Evolutionary conservation across 1,284 basidiomycete species (phyloP).

Genomic region (Ganoderma sp.): DNA sequence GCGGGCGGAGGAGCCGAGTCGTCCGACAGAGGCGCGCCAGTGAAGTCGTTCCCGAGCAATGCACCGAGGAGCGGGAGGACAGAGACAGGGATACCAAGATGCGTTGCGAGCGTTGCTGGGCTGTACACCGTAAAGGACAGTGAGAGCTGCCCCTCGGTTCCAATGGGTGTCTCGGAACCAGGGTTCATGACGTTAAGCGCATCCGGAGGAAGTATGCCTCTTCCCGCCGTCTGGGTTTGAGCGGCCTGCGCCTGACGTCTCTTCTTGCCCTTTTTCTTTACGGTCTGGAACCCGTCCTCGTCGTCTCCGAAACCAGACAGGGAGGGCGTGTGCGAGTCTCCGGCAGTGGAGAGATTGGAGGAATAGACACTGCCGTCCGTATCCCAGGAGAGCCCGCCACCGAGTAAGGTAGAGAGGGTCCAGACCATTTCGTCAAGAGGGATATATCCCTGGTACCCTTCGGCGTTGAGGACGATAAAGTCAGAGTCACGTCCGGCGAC

Average conservation of each 20-base stretch:
- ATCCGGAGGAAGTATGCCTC: conserved; percentile 63
- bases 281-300: conserved; percentile 67
- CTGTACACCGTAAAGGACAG: conserved; percentile 66
- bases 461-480: conserved; percentile 78
- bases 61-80: conserved; percentile 86
- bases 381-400: conserved; percentile 16
- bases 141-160: conserved; percentile 41
- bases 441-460: conserved; percentile 78
- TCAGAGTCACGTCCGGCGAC: conserved; percentile 85
- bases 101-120: conserved; percentile 57
- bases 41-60: conserved; percentile 86
- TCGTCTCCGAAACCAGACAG: conserved; percentile 34
- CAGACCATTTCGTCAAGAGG: conserved; percentile 84
- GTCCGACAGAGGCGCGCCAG: conserved; percentile 45
- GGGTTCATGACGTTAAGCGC: background rate
- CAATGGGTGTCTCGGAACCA: background rate
- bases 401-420: conserved; percentile 45
- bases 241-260: conserved; percentile 42
- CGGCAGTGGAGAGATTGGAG: conserved; percentile 20
- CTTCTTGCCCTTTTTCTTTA: conserved; percentile 48
- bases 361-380: conserved; percentile 30
- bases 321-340: conserved; percentile 37
- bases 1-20: conserved; percentile 38
- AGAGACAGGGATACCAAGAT: conserved; percentile 59
- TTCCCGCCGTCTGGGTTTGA: conserved; percentile 37